Conservation (phyloP, 176 grass and related monocot species). For the Eragrostis nindensis region DNA sequence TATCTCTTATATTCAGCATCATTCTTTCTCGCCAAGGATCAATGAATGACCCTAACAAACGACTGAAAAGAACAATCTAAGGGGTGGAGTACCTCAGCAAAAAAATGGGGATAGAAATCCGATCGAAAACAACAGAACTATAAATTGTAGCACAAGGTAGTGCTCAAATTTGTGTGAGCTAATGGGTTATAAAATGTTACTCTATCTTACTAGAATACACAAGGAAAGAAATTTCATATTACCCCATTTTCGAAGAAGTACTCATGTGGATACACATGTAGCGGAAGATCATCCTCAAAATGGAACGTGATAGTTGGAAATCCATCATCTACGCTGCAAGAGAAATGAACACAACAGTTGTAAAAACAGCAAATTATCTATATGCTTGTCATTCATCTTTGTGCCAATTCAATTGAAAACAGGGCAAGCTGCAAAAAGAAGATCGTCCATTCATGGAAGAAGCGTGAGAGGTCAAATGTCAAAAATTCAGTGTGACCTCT, state of each 20-base stretch:
- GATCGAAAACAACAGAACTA: not conserved
- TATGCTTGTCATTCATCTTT: constrained; percentile 15
- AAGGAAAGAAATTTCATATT: constrained; percentile 43
- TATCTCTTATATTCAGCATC: not conserved
- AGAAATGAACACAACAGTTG: constrained; percentile 45
- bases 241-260: constrained; percentile 98
- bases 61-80: not conserved
- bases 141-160: not conserved
- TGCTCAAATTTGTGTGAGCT: not conserved
- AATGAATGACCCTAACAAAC: not conserved
- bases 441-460: constrained; percentile 1
- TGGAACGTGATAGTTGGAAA: constrained; percentile 83
- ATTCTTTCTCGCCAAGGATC: not conserved
- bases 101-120: not conserved
- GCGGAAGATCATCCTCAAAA: constrained; percentile 76
- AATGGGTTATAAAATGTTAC: constrained; percentile 24
- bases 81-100: not conserved
- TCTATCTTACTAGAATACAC: constrained; percentile 28
- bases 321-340: constrained; percentile 86
- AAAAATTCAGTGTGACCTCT: not conserved
- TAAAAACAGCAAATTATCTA: not conserved
- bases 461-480: not conserved
- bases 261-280: constrained; percentile 94
- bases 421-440: constrained; percentile 8
- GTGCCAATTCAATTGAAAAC: too few relatives aligned